Conservation (phyloP, 305 asterid genomes). For the Fraxinus platypoda region DNA sequence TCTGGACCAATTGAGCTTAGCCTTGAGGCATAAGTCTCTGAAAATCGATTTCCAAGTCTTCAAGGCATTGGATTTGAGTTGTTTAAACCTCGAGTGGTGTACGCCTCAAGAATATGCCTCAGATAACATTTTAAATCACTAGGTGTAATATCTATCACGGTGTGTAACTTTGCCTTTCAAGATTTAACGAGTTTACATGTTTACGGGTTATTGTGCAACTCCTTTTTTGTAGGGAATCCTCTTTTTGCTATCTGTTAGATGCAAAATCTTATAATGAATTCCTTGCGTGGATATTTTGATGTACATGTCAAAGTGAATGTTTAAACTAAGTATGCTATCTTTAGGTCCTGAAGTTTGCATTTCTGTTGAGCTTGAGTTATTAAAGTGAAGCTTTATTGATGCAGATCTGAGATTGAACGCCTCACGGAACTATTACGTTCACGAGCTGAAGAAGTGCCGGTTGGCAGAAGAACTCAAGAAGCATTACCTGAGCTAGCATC, state of each 20-base stretch:
- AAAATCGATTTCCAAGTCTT: background rate
- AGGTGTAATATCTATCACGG: background rate
- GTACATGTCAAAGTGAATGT: background rate
- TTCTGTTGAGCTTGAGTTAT: slow-evolving; percentile 6
- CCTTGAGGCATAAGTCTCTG: background rate
- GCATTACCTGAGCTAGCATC: slow-evolving; percentile 27
- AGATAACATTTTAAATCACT: background rate
- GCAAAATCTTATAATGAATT: background rate
- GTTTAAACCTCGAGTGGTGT: background rate
- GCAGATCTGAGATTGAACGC: slow-evolving; percentile 78
- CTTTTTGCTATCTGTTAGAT: background rate
- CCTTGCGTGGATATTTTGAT: background rate
- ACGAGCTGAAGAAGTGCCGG: slow-evolving; percentile 50
- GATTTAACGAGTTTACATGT: background rate
- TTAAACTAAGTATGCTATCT: background rate
- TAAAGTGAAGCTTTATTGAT: slow-evolving; percentile 7
- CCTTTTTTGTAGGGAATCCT: slow-evolving; percentile 1
- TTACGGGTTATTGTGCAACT: background rate
- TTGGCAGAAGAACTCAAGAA: slow-evolving; percentile 27
- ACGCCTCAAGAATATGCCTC: background rate
- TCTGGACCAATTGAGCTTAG: background rate
- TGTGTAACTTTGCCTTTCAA: background rate
- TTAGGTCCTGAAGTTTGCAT: background rate
- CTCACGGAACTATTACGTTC: slow-evolving; percentile 74
- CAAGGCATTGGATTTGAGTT: background rate